Base-by-base conservation (phyloP, 805 yeast species). In the Cyberlindnera xylosilytica region DNA sequence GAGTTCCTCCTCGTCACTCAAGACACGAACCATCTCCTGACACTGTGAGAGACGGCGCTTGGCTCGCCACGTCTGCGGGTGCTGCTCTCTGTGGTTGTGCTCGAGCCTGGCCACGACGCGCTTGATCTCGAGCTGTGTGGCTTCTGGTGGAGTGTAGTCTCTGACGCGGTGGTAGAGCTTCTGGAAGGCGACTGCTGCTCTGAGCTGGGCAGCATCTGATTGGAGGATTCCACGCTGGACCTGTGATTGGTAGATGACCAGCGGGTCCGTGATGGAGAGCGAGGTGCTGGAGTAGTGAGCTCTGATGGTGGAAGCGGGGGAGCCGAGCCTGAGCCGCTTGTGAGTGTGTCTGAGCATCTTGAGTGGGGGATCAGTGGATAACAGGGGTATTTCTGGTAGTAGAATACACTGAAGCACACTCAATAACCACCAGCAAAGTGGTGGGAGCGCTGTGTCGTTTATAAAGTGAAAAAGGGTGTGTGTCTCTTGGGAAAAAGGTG, bases 1-100 rank as follows among this genome's bases (percentile, higher is more conserved):
- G 24, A 81, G 56, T 49, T 79, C 83, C 44, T 80, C 85, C 49
- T 81, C 86, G 53, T 80, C 83, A 1, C 78, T 68, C 18, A 83
- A 54, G 9, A 70, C 69, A 44, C 63, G 62, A 18, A 83, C 66
- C 34, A 83, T 52, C 33, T 76, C 76, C 27, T 42, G 44, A 5
- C 43, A 35, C 33, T 39, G 41, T 6, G 46, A 22, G 8, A 48
- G 46, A 17, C 39, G 23, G 15, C 41, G 38, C 23, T 23, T 41
- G 7, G 31, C 19, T 3, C 20, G n/a, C 45, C 40, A 44, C 3
- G 28, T 10, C 6, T 20, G 16, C 2, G 34, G 34, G 23, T 30
- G 13, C n/a, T 19, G 13, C n/a, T 34, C 33, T n/a, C 20, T 15
- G 13, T 32, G 37, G 16, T 38, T 39, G 12, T 26, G 17, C 16